A percentile compares a stretch with the other conserved stretches of the same genome.
Conservation (phyloP, 2,329 filamentous ascomycete species). For the Epicoccum sorghinum region DNA sequence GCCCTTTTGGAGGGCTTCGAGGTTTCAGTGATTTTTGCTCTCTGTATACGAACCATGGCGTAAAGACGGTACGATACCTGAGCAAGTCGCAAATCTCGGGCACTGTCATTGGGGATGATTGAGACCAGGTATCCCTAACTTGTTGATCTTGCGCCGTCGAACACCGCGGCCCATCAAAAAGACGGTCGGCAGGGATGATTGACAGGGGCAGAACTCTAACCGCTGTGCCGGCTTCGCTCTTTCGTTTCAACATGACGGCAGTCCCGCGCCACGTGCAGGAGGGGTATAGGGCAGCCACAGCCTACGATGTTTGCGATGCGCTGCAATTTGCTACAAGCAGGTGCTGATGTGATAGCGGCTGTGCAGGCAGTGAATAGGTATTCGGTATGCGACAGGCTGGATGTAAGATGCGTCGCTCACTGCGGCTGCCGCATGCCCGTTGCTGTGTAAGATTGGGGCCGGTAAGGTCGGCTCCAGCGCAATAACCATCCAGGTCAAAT, state of each 20-base stretch:
- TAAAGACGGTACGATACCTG: slow-evolving; percentile 6
- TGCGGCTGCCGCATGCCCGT: slow-evolving; percentile 9
- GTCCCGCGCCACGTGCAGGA: slow-evolving; percentile 36
- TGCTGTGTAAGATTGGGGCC: slow-evolving; percentile 19
- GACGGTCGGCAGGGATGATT: slow-evolving; percentile 21
- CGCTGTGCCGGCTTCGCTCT: slow-evolving; percentile 33
- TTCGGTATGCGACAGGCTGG: background rate
- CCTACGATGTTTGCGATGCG: slow-evolving; percentile 7
- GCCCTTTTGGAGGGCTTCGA: background rate
- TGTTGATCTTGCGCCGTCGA: slow-evolving; percentile 23
- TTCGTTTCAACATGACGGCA: slow-evolving; percentile 34
- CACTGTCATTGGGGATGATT: slow-evolving; percentile 13
- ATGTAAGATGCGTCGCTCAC: slow-evolving; percentile 1
- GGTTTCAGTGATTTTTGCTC: background rate
- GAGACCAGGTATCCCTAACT: slow-evolving; percentile 24
- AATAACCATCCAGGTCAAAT: slow-evolving; percentile 18
- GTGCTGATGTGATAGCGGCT: slow-evolving; percentile 18
- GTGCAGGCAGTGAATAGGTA: slow-evolving; percentile 6
- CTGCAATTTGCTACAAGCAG: slow-evolving; percentile 21
- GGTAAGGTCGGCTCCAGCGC: slow-evolving; percentile 22
- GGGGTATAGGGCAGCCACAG: slow-evolving; percentile 24
- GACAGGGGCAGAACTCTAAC: slow-evolving; percentile 30
- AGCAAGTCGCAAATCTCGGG: slow-evolving; percentile 14
- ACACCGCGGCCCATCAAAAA: slow-evolving; percentile 23
- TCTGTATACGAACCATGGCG: slow-evolving; percentile 14